Evolutionary conservation across 164 flowering plant species (phyloP), one percentile per base, ranked within the genome.

Genomic region (Piper longum): DNA sequence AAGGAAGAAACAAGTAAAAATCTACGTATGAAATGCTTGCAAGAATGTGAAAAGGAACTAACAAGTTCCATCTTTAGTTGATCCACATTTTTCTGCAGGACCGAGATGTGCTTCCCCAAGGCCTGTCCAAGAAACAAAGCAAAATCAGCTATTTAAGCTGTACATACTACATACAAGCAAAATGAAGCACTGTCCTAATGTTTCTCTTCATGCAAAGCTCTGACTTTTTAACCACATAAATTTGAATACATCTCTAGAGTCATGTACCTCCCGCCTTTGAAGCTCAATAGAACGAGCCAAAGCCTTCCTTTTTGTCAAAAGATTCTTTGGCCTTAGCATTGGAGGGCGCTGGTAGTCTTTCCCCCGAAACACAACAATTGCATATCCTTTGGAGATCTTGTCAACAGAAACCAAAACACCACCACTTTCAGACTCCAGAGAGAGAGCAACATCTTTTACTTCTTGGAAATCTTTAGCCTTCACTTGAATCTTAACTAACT

Each of bases 361-460:
- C 62, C 99, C 99, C 7, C 99, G 79, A 60, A 65, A 90, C 11
- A 93, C 85, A 69, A 90, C 64, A 52, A 88, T 77, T 41, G 92
- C 96, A 74, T 78, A 93, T 16, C 88, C 96, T 76, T 88, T 87
- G 59, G 95, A 87, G 52, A 88, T 64, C 78, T 79, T 86, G 77
- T 93, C 99, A 0, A 93, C 92, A 4, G 97, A 87, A 70, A 93
- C 89, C 76, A 93, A 72, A 16, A 90, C 73, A 42, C 99, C 99
- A 11, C 97, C 91, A 71, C 99, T 93, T 79, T 93, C 99, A 45
- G 89, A 82, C 74, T 90, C 99, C 65, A 93, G 85, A 0, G 95
- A 70, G 62, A 87, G 61, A 16, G 95, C 99, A 72, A 85, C 66
- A 13, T 76, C 79, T 70, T 81, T 86, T 14, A 87, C 99, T 61